Evolutionary conservation across 345 rosid genomes (phyloP).

Genomic region (Luvunga scandens): DNA sequence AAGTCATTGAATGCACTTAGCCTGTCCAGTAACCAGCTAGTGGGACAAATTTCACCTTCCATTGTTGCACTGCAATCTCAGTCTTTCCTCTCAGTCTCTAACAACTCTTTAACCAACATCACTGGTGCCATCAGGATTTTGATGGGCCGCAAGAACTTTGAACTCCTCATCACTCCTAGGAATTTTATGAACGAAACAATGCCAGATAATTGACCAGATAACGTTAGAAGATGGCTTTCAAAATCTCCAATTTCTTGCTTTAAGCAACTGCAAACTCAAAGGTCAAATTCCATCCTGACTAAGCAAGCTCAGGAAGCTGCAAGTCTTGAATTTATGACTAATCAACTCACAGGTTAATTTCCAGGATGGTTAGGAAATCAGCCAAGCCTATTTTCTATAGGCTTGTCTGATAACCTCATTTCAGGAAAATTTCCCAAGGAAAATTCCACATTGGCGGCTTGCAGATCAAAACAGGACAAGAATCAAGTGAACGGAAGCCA

Average conservation of each 20-base stretch:
- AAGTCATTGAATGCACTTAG: neutral
- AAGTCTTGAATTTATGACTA: slow-evolving; percentile 30
- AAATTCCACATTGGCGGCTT: neutral
- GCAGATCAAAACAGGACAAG: neutral
- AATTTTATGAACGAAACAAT: slow-evolving; percentile 19
- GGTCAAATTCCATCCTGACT: slow-evolving; percentile 34
- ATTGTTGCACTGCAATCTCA: slow-evolving; percentile 1
- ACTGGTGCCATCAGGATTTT: slow-evolving; percentile 25
- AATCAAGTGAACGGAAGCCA: neutral
- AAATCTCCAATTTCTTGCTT: slow-evolving; percentile 25
- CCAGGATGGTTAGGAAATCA: neutral
- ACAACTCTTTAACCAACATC: slow-evolving; percentile 23
- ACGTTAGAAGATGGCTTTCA: slow-evolving; percentile 21
- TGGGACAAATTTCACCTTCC: neutral
- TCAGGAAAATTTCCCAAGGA: neutral
- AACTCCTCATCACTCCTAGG: neutral
- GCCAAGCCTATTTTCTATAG: neutral
- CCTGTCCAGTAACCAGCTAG: neutral
- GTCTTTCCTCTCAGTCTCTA: slow-evolving; percentile 11
- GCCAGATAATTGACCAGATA: slow-evolving; percentile 14
- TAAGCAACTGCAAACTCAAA: slow-evolving; percentile 26
- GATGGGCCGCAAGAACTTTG: slow-evolving; percentile 31
- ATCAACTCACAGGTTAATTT: slow-evolving; percentile 26
- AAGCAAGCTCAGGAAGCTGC: slow-evolving; percentile 18
- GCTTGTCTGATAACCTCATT: slow-evolving; percentile 12